Base-by-base conservation (phyloP, 75 land plant species). In the Azolla pinnata region DNA sequence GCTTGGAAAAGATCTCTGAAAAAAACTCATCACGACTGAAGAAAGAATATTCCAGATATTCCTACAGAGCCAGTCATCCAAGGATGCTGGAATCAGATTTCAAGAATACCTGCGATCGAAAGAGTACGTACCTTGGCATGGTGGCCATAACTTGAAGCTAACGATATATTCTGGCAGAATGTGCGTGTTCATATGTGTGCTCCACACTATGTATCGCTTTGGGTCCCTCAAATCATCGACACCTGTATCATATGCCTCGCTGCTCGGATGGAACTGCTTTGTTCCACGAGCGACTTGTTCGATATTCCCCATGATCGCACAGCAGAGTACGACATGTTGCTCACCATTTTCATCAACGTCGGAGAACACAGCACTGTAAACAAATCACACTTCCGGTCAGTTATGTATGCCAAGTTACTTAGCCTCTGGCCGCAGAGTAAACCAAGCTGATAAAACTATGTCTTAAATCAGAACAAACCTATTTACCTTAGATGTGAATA, bases 301-400 rank as follows among this genome's bases (percentile, higher is more conserved):
- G 59, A 72, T 55, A 26, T 78, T 85, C 31, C 90, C 90, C 71
- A 86, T 29, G 42, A 86, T 75, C 10, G 81, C 81, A 35, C 74
- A 67, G 23, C 90, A 86, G 21, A 86, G 62, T 8, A 83, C 66
- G 59, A 80, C 44, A 59, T 81, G 70, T 23, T 54, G 65, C 29
- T 74, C 38, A 2, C 79, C 92, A 61, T 87, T 79, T 74, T 81
- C 79, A 68, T 90, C 88, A 68, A 71, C 65, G 76, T 84, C 88
- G 52, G 79, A 65, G 68, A 70, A 66, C 5, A 40, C 61, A 54
- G 65, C 77, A 75, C 97, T 90, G 83, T 40, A 61, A 50, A 46
- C 26, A 67, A 30, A 57, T 23, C n/a, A 46, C 44, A 8, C 44
- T 51, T 23, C 12, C 33, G 31, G 25, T 45, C 64, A 46, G 16